Evolutionary conservation across 495 filamentous ascomycete genomes (phyloP), one percentile per base, ranked within the genome.

Genomic region (Penicillium steckii): DNA sequence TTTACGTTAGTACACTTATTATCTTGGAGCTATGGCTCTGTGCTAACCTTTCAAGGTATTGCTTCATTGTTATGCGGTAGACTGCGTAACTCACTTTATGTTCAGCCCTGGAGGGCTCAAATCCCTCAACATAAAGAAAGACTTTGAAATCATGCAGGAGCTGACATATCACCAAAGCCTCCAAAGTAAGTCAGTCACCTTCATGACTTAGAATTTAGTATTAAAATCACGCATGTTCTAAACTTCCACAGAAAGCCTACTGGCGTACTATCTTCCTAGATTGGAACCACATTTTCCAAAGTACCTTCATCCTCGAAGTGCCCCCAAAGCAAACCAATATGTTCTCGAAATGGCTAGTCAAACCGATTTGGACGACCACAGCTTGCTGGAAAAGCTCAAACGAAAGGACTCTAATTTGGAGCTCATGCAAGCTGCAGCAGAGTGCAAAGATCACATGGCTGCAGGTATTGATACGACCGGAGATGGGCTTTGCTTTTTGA

Each of bases 401-500:
- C 66, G 62, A 18, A 65, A 71, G 42, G 56, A 57, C 21, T 67
- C 68, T 7, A 44, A 46, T 1, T 57, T 73, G 3, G 45, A 56
- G 0, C 40, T 48, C 9, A 57, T 64, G 12, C 62, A 71, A 47
- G 56, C 69, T 1, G 74, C 73, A 1, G 73, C 75, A 12, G 76
- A 80, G 66, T 77, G 71, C 59, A 76, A 69, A 53, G 73, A 76
- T 30, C 72, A 76, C 44, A 68, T 69, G 69, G 81, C 76, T 0
- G 85, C 85, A 0, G 85, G 85, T 1, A 85, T 86, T 50, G 85
- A 86, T 54, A 87, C 85, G 2, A 86, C 84, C 0, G 83, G 84
- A 25, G 83, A 86, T 57, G 80, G 75, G 1, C 66, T 87, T 0
- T 85, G 81, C 51, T 85, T 87, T 50, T 66, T 87, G 5, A 82